These are phyloP conservation scores for Candida pseudofarinosa DNA, from an alignment of 805 yeast species.

Conservation along the genomic window DNA sequence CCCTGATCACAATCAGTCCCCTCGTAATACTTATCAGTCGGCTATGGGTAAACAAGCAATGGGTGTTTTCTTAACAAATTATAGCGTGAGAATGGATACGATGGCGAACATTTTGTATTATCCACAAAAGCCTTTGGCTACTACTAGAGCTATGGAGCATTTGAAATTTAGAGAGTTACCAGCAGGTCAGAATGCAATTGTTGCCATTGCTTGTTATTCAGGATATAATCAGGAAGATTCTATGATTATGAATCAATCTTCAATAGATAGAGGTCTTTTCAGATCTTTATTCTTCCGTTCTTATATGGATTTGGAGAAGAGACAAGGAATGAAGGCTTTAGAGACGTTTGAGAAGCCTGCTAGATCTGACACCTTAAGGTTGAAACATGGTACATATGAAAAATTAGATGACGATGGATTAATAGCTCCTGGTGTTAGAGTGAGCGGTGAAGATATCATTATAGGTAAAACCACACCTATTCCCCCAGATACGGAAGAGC, in stretches of 20 bases:
- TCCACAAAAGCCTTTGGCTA: constrained; percentile 97
- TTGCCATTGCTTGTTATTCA: constrained; percentile 95
- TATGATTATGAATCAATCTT: constrained; percentile 98
- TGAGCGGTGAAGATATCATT: constrained; percentile 97
- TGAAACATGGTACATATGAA: constrained; percentile 97
- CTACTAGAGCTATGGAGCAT: constrained; percentile 96
- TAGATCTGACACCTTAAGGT: constrained; percentile 87
- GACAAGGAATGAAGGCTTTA: constrained; percentile 97
- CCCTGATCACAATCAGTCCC: constrained; percentile 99
- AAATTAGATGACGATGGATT: constrained; percentile 97
- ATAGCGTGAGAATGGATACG: constrained; percentile 96
- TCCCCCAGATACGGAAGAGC: constrained; percentile 98
- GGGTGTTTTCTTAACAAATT: constrained; percentile 97
- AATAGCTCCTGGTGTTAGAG: constrained; percentile 97
- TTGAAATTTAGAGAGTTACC: constrained; percentile 96
- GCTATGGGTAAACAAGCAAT: constrained; percentile 99
- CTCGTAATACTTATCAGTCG: constrained; percentile 98
- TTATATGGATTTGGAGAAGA: constrained; percentile 97
- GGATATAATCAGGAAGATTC: constrained; percentile 99
- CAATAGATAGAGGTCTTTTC: constrained; percentile 94
- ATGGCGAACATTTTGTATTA: constrained; percentile 97
- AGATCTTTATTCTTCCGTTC: constrained; percentile 94
- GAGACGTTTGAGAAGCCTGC: constrained; percentile 98
- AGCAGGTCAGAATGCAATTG: constrained; percentile 98
- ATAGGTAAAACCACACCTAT: constrained; percentile 99